These are phyloP conservation scores for Chlamydomonas sp. DNA, from an alignment of 139 green algal genomes.

Conservation along the genomic window DNA sequence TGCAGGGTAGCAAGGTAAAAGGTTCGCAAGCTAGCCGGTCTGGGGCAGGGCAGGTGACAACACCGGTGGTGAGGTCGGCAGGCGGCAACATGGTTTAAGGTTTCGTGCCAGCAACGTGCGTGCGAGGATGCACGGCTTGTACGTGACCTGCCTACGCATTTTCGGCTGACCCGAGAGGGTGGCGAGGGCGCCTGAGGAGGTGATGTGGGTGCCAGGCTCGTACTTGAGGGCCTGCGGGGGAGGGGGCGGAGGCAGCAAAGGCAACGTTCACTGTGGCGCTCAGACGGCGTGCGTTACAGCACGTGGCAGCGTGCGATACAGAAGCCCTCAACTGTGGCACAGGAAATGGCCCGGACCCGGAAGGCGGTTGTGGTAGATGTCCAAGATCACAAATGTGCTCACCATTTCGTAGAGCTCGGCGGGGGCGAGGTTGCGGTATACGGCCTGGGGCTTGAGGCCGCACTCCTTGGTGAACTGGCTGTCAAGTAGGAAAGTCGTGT, in stretches of 20 bases:
- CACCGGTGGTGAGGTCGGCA: too few relatives aligned
- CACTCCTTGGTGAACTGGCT: slow-evolving; percentile 27
- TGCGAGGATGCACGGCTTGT: too few relatives aligned
- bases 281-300: not conserved
- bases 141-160: too few relatives aligned
- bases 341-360: not conserved
- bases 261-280: not conserved
- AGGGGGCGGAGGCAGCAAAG: not conserved
- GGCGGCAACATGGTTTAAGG: too few relatives aligned
- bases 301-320: not conserved
- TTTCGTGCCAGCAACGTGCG: too few relatives aligned
- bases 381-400: not conserved
- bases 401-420: slow-evolving; percentile 30
- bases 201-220: slow-evolving; percentile 81
- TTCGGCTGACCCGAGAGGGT: slow-evolving; percentile 72
- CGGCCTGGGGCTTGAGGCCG: slow-evolving; percentile 75
- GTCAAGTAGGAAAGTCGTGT: slow-evolving; percentile 2
- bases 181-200: slow-evolving; percentile 77
- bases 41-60: too few relatives aligned
- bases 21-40: too few relatives aligned
- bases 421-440: slow-evolving; percentile 70
- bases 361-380: not conserved
- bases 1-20: too few relatives aligned
- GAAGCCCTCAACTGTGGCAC: not conserved
- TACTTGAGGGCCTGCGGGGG: slow-evolving; percentile 66